Base-by-base conservation (phyloP, 1,139 yeast species). In the Taphrina pruni region DNA sequence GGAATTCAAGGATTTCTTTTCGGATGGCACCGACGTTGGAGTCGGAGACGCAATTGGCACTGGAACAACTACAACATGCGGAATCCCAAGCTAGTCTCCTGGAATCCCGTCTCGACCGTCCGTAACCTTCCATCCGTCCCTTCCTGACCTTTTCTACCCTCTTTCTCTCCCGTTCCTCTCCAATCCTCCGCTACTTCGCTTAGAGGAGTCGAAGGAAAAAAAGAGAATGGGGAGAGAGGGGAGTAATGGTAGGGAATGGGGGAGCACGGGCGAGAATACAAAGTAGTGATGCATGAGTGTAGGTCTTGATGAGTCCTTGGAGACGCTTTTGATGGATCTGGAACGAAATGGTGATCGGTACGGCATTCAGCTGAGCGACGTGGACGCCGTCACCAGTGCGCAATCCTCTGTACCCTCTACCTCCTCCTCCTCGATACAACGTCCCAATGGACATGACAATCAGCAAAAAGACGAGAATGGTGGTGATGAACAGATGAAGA, bases 71-170 rank as follows among this genome's bases (percentile, higher is more conserved):
- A 26, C 55, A 46, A 20, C 45, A 35, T 5, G 67, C 67, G 21
- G 67, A 64, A 38, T 9, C 46, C 11, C 67, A 64, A 32, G 67
- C 67, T 8, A 21, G 21, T 2, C 35, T 39, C 12, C 61, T 64
- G 26, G 67, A 64, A 17, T 39, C 55, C 43, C 67, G 60, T 14
- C 67, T 64, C 48, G 58, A 64, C 46, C 67, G 67, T 64, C 35
- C 66, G 51, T 43, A 14, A 39, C 2, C 43, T 6, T 39, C 1
- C 32, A 26, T 26, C 32, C 2, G 2, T 26, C 32, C 32, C 32
- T 26, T 26, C 32, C 32, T 26, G 1, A 26, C 4, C 32, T 26
- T 26, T 26, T 26, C 32, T 4, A 26, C 32, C 32, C 32, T 4
- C 32, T 2, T 26, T 26, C 32, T 26, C 32, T 26, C 32, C 32